Conservation (phyloP, 148 eudicot species). For the Rhododendron ovatum region DNA sequence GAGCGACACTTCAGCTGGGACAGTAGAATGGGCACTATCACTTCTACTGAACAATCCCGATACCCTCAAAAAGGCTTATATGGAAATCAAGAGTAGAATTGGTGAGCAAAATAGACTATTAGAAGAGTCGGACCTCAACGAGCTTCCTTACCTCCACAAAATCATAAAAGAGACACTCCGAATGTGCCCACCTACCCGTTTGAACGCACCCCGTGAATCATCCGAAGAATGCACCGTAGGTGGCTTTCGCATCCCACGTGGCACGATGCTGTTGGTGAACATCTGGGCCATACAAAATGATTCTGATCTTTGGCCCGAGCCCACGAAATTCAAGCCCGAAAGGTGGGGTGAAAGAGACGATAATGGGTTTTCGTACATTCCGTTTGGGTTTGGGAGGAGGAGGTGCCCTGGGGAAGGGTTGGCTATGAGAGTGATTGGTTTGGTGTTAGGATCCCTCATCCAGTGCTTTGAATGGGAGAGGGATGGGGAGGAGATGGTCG, state of each 20-base stretch:
- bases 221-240: conserved; percentile 17
- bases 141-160: conserved; percentile 11
- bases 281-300: conserved; percentile 40
- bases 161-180: conserved; percentile 12
- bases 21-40: conserved; percentile 16
- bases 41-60: conserved; percentile 6
- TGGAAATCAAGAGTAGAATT: background rate
- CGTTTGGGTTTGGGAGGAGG: background rate
- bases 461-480: background rate
- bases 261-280: conserved; percentile 39
- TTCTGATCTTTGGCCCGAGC: conserved; percentile 25
- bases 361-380: background rate
- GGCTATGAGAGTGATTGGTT: background rate
- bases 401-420: conserved; percentile 1
- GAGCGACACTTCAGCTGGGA: conserved; percentile 16
- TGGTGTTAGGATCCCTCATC: background rate
- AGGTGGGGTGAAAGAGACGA: background rate
- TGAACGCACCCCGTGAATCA: conserved; percentile 11
- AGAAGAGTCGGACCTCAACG: conserved; percentile 8
- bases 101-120: conserved; percentile 4
- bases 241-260: conserved; percentile 26
- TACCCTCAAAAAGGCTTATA: background rate
- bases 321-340: background rate
- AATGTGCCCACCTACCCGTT: background rate
- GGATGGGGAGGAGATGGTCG: conserved; percentile 17